Conservation (phyloP, 208 protist genomes). For the Polymyxa betae region DNA sequence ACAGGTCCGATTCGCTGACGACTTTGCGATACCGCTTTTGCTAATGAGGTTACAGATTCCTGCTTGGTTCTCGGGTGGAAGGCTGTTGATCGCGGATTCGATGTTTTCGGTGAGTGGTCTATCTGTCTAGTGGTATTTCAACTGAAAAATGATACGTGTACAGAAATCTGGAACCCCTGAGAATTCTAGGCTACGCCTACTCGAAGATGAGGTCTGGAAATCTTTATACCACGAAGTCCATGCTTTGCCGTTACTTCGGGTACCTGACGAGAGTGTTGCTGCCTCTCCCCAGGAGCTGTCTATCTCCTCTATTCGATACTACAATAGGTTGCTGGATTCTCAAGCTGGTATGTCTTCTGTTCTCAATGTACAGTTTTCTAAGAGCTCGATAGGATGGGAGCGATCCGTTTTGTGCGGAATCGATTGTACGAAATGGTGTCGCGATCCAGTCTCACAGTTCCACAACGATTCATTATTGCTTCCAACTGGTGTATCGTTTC, state of each 20-base stretch:
- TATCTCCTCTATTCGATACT: not conserved
- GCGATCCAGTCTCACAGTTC: not conserved
- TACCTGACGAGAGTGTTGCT: conserved; percentile 23
- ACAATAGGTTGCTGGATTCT: not conserved
- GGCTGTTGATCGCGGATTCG: not conserved
- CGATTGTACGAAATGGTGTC: conserved; percentile 8
- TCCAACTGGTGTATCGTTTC: not conserved
- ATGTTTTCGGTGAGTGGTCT: too few species aligned
- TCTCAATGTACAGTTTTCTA: not conserved
- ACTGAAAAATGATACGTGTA: not conserved
- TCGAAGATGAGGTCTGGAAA: not conserved
- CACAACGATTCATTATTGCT: conserved; percentile 25
- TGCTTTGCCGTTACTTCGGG: conserved; percentile 1
- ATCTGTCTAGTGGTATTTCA: not conserved
- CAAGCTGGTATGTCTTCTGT: not conserved
- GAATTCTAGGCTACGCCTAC: not conserved
- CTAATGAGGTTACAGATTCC: not conserved
- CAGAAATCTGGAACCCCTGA: not conserved
- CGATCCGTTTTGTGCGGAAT: not conserved
- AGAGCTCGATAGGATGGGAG: not conserved
- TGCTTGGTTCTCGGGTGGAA: not conserved
- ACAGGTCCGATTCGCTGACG: not conserved
- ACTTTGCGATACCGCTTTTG: not conserved
- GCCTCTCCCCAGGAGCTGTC: not conserved
- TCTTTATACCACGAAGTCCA: not conserved